Evolutionary conservation across 352 stramenopile genomes (phyloP).

Genomic region (Pythium phragmitis): DNA sequence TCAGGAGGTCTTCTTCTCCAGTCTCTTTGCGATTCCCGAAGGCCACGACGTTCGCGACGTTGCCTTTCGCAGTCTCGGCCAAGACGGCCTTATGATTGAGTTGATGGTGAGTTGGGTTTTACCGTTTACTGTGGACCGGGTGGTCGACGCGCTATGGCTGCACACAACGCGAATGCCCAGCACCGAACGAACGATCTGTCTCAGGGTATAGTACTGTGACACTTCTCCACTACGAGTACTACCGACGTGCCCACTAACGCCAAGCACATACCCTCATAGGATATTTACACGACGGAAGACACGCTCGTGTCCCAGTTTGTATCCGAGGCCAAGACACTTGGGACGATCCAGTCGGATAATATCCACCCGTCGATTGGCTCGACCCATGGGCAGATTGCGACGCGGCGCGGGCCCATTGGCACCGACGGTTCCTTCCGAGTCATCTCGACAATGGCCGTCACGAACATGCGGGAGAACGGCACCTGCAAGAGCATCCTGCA

Average conservation of each 20-base stretch:
- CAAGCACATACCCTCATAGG: background rate
- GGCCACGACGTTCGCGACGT: background rate
- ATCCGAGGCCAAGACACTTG: slow-evolving; percentile 1
- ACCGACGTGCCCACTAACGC: background rate
- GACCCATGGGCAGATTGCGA: slow-evolving; percentile 6
- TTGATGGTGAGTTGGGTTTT: slow-evolving; percentile 8
- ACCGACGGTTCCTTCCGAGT: background rate
- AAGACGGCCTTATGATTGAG: background rate
- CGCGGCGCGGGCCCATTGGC: background rate
- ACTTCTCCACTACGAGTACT: too few relatives aligned
- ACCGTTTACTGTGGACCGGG: background rate
- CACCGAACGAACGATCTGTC: background rate
- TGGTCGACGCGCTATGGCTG: slow-evolving; percentile 5
- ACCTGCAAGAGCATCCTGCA: background rate
- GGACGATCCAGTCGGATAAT: background rate
- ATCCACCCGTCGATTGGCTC: background rate
- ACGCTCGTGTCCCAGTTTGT: slow-evolving; percentile 5
- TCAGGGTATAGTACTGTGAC: slow-evolving; percentile 1
- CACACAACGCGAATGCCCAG: slow-evolving; percentile 1
- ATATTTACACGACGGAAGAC: background rate
- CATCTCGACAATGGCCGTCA: slow-evolving; percentile 2
- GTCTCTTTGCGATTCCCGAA: background rate
- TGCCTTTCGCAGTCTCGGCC: background rate
- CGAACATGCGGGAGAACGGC: background rate
- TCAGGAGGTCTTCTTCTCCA: background rate